phyloP scores from a whole-genome alignment of 1,284 basidiomycete genomes.

The Pseudomicrostroma phylloplanum region DNA sequence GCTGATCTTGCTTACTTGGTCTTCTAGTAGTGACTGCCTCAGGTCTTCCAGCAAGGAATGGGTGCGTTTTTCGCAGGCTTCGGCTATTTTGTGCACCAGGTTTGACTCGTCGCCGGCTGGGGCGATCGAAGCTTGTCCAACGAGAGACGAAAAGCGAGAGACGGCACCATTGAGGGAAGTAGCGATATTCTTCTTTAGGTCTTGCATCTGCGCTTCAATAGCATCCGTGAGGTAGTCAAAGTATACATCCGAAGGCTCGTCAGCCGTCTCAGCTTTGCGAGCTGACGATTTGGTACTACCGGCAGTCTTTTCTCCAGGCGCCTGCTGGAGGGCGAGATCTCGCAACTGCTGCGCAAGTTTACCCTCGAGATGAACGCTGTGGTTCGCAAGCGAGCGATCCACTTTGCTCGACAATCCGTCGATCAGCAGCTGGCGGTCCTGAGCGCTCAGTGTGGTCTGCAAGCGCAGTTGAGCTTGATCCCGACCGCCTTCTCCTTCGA shows the following conservation, averaged over 20 bases:
- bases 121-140: background rate
- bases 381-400: slow-evolving; percentile 11
- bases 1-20: no score
- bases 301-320: background rate
- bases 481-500: no score
- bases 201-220: slow-evolving; percentile 27
- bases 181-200: slow-evolving; percentile 26
- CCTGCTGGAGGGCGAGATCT: background rate
- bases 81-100: background rate
- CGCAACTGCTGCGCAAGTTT: slow-evolving; percentile 5
- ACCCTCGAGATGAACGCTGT: slow-evolving; percentile 8
- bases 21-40: background rate
- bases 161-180: slow-evolving; percentile 16
- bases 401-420: slow-evolving; percentile 12
- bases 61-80: background rate
- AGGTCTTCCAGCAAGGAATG: background rate
- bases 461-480: no score
- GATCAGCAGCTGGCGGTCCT: background rate
- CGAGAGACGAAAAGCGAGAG: slow-evolving; percentile 10
- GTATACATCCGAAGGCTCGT: slow-evolving; percentile 31
- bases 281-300: background rate
- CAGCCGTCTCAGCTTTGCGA: slow-evolving; percentile 9
- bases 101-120: background rate
- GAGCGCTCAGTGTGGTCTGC: background rate
- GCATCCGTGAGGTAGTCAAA: slow-evolving; percentile 39